Percentiles rank a stretch among this genome's conserved stretches.
These are phyloP conservation scores for Hortaea werneckii DNA, from an alignment of 2,329 filamentous ascomycete genomes.

Conservation along the genomic window DNA sequence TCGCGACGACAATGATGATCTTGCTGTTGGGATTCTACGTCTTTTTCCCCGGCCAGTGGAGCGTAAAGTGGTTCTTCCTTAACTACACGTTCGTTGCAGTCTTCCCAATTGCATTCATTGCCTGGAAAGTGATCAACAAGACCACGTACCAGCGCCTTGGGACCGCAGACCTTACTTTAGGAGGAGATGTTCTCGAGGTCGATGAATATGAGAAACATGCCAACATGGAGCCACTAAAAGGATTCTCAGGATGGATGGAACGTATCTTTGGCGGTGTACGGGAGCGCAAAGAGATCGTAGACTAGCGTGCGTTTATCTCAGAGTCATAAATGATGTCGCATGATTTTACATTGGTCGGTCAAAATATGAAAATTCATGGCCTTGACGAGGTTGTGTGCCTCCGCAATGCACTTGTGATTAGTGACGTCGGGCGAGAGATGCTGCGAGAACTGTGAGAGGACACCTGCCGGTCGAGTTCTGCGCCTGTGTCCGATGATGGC, in stretches of 20 bases:
- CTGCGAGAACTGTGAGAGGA: no score
- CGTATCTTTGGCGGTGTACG: background rate
- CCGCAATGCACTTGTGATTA: no score
- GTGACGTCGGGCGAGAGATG: no score
- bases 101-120: slow-evolving; percentile 15
- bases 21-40: slow-evolving; percentile 42
- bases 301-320: no score
- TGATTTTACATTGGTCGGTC: no score
- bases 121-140: slow-evolving; percentile 53
- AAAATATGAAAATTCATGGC: no score
- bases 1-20: slow-evolving; percentile 20
- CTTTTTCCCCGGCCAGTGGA: slow-evolving; percentile 23
- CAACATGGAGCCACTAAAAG: background rate
- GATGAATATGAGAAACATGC: background rate
- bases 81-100: slow-evolving; percentile 34
- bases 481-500: no score
- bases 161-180: background rate
- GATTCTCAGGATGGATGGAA: background rate
- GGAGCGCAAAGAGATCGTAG: background rate
- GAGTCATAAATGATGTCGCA: no score
- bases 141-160: slow-evolving; percentile 27
- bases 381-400: no score
- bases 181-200: background rate
- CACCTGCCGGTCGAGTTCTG: no score
- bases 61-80: slow-evolving; percentile 30